These are phyloP conservation scores for Melampsora larici-populina DNA, from an alignment of 1,284 basidiomycete genomes.

Conservation along the genomic window DNA sequence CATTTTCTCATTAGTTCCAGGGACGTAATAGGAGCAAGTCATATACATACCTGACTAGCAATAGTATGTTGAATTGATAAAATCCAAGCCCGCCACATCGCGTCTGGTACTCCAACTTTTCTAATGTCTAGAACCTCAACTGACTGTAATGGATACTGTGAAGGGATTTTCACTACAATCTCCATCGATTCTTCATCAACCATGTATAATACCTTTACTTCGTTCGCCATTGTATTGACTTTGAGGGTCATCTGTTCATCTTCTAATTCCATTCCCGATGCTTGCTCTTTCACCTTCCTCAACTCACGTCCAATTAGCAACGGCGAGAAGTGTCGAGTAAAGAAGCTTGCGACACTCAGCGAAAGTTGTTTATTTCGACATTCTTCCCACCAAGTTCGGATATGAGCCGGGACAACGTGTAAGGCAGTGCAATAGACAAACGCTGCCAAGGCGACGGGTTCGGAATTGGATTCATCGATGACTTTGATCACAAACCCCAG, in stretches of 20 bases:
- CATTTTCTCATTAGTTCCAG: neutral
- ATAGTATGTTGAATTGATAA: constrained; percentile 88
- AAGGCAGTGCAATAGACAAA: constrained; percentile 85
- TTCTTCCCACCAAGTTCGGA: constrained; percentile 78
- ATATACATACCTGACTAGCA: constrained; percentile 68
- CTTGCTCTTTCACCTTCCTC: constrained; percentile 67
- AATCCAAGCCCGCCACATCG: constrained; percentile 89
- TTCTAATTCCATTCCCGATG: constrained; percentile 64
- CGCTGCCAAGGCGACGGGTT: constrained; percentile 66
- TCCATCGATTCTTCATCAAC: constrained; percentile 95
- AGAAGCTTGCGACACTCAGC: constrained; percentile 71
- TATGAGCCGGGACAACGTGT: constrained; percentile 72
- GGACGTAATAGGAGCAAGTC: neutral
- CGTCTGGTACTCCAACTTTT: constrained; percentile 82
- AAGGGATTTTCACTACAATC: constrained; percentile 78
- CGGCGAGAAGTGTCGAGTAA: constrained; percentile 82
- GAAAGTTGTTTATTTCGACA: constrained; percentile 86
- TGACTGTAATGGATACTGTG: constrained; percentile 83
- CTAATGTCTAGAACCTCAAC: constrained; percentile 84
- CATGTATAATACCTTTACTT: constrained; percentile 72
- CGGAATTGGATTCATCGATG: constrained; percentile 48
- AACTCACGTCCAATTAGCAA: constrained; percentile 81
- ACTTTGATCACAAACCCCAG: constrained; percentile 56
- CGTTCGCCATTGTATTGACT: constrained; percentile 65
- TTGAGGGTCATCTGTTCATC: constrained; percentile 81